These are phyloP conservation scores for Amanita molliuscula DNA, from an alignment of 768 basidiomycete genomes.

Conservation along the genomic window DNA sequence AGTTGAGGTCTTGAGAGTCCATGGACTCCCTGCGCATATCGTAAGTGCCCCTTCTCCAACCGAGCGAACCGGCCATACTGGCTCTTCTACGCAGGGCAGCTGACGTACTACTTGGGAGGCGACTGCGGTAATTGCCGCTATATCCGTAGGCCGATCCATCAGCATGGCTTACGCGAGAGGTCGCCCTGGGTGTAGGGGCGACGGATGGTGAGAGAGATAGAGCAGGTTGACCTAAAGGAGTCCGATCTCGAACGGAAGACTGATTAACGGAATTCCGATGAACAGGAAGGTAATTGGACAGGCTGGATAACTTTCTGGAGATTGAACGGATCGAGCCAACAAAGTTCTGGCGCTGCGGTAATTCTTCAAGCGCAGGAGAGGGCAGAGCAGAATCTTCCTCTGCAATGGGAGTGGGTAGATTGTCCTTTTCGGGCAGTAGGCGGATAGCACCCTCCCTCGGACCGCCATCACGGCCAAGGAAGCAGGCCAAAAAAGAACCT, in stretches of 20 bases:
- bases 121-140: slow-evolving; percentile 41
- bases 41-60: slow-evolving; percentile 37
- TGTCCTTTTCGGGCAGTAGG: slow-evolving; percentile 66
- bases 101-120: slow-evolving; percentile 36
- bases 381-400: slow-evolving; percentile 48
- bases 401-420: slow-evolving; percentile 40
- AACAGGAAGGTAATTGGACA: slow-evolving; percentile 52
- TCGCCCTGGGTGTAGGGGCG: slow-evolving; percentile 31
- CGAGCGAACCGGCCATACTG: slow-evolving; percentile 44
- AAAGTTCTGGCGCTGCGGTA: slow-evolving; percentile 27
- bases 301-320: slow-evolving; percentile 45
- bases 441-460: slow-evolving; percentile 80
- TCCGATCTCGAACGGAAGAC: slow-evolving; percentile 20
- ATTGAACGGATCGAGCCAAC: slow-evolving; percentile 36
- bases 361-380: slow-evolving; percentile 36
- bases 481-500: slow-evolving; percentile 85
- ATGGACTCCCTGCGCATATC: slow-evolving; percentile 32
- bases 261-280: slow-evolving; percentile 24
- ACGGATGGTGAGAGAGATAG: slow-evolving; percentile 35
- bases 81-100: slow-evolving; percentile 35
- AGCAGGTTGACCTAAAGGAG: slow-evolving; percentile 26
- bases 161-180: slow-evolving; percentile 47
- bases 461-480: slow-evolving; percentile 87
- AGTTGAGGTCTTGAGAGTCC: slow-evolving; percentile 54
- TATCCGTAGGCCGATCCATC: slow-evolving; percentile 82